Evolutionary conservation across 306 rosid genomes (phyloP).

Genomic region (Prunus padus): DNA sequence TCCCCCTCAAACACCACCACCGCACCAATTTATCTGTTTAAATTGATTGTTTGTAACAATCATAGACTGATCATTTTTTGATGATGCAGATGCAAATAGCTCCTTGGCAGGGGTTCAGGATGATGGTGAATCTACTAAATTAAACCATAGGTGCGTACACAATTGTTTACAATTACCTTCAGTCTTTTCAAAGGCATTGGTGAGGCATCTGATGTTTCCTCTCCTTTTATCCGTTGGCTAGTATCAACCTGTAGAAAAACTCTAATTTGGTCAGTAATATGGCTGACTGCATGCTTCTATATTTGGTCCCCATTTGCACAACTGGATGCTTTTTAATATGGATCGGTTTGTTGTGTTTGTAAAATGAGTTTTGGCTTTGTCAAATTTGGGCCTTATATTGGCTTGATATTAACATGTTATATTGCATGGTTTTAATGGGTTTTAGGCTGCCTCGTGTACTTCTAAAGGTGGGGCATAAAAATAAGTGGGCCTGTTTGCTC

Average conservation of each 20-base stretch:
- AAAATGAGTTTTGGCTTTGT: not conserved
- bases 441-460: not conserved
- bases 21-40: conserved; percentile 12
- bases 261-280: not conserved
- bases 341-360: not conserved
- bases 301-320: not conserved
- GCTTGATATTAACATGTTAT: not conserved
- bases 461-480: not conserved
- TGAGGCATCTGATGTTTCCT: not conserved
- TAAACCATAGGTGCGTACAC: conserved; percentile 39
- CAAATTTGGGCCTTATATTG: not conserved
- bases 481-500: not conserved
- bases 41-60: conserved; percentile 16
- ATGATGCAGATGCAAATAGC: conserved; percentile 56
- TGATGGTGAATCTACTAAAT: conserved; percentile 25
- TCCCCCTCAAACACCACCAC: not conserved
- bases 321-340: not conserved
- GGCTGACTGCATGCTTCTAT: not conserved
- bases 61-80: conserved; percentile 28
- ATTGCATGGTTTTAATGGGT: not conserved
- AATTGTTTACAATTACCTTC: conserved; percentile 2
- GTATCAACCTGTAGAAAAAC: not conserved
- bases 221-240: not conserved
- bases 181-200: not conserved
- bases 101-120: conserved; percentile 34